Evolutionary conservation across 192 early-diverging fungal species (phyloP), one percentile per base, ranked within the genome.

Genomic region (Linderina pennispora): DNA sequence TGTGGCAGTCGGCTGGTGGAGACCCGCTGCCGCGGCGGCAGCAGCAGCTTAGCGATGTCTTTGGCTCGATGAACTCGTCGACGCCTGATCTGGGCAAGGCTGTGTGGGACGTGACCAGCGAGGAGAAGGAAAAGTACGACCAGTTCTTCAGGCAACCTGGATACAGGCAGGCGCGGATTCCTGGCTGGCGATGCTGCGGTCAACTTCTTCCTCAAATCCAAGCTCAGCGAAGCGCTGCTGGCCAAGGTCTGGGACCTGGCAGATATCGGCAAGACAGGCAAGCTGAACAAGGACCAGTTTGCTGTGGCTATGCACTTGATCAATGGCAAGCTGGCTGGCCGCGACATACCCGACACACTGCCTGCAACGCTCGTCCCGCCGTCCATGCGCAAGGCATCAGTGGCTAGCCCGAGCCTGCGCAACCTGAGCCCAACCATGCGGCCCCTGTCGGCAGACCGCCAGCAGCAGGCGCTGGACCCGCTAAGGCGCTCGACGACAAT

Each of bases 161-260:
- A 95, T 58, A 43, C 58, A 9, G 53, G 45, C 2, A 75, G 73
- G 25, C 51, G 58, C 8, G 91, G 91, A 1, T 68, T 73, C 43
- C 47, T 96, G 44, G 23, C 72, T 54, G 88, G 87, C 23, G 81
- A 85, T 28, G 86, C 87, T 8, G 80, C 82, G 9, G 82, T 82
- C 17, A 68, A 70, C 19, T 88, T 94, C 46, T 90, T 94, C 55
- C 55, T 88, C 43, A 86, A 86, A 49, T 89, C 89, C 3, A 79
- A 83, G 38, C 65, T 94, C 33, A 73, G 84, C 0, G 77, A 80
- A 22, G 41, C 67, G 1, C 74, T 62, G 1, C 59, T 94, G 38
- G 89, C 88, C 15, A 75, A 81, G 38, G 84, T 94, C 37, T 94
- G 90, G 84, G 84, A 88, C 34, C 70, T 91, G 39, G 72, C 84